These are phyloP conservation scores for Fennellomyces sp. DNA, from an alignment of 371 early-diverging fungal genomes.

Conservation along the genomic window DNA sequence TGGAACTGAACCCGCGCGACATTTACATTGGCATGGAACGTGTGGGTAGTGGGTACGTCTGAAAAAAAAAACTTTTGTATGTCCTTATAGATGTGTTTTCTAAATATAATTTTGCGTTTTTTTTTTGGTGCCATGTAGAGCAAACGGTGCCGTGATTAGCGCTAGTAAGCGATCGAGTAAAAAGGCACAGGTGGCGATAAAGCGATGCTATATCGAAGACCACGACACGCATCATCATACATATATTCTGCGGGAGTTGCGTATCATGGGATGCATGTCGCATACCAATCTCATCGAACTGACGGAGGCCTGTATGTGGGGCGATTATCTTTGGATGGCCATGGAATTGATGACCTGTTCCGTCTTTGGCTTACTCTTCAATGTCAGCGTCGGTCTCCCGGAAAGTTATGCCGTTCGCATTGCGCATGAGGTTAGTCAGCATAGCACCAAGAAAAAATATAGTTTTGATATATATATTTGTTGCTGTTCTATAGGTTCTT, in stretches of 20 bases:
- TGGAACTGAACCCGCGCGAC: constrained; percentile 43
- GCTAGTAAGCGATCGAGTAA: constrained; percentile 22
- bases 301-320: constrained; percentile 42
- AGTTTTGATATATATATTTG: not conserved
- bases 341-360: constrained; percentile 58
- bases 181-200: constrained; percentile 48
- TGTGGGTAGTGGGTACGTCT: constrained; percentile 54
- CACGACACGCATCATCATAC: constrained; percentile 47
- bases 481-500: constrained; percentile 23
- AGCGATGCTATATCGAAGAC: constrained; percentile 54
- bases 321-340: constrained; percentile 53
- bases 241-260: constrained; percentile 47
- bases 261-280: constrained; percentile 49
- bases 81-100: too few relatives aligned
- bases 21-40: constrained; percentile 37
- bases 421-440: constrained; percentile 33
- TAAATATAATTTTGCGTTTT: too few relatives aligned
- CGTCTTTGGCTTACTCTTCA: constrained; percentile 45
- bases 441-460: too few relatives aligned
- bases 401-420: constrained; percentile 46
- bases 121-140: too few relatives aligned
- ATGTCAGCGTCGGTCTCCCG: constrained; percentile 42
- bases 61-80: not conserved
- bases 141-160: constrained; percentile 36
- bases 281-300: constrained; percentile 45